A percentile compares a stretch with the other conserved stretches of the same genome.
phyloP scores from a whole-genome alignment of 2,329 filamentous ascomycete genomes.

The Cordyceps cicadae region DNA sequence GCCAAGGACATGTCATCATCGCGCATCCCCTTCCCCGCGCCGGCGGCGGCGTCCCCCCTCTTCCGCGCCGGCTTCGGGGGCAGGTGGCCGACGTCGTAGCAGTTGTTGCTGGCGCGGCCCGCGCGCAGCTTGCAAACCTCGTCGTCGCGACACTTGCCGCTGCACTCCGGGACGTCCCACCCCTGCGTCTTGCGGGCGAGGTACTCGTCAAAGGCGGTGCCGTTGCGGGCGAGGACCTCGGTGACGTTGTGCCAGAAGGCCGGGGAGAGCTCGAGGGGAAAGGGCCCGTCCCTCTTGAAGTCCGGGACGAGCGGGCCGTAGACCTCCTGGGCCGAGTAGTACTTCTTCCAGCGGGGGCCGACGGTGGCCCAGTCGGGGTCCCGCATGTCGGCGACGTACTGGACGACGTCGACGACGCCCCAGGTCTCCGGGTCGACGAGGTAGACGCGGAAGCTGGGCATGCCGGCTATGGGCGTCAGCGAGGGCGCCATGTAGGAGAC shows the following conservation, averaged over 20 bases:
- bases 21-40: conserved; percentile 19
- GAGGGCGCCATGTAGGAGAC: conserved; percentile 48
- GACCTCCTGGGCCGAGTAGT: conserved; percentile 47
- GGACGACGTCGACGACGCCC: conserved; percentile 43
- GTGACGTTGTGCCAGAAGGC: conserved; percentile 54
- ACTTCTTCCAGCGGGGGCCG: conserved; percentile 43
- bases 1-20: conserved; percentile 21
- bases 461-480: conserved; percentile 46
- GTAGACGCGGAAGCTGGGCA: conserved; percentile 51
- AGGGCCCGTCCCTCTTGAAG: conserved; percentile 25
- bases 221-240: conserved; percentile 34
- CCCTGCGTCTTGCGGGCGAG: conserved; percentile 33
- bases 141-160: conserved; percentile 30
- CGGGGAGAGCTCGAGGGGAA: conserved; percentile 40
- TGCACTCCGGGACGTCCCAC: conserved; percentile 23
- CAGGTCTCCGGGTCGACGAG: conserved; percentile 49
- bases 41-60: no score
- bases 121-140: conserved; percentile 48
- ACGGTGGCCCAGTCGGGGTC: conserved; percentile 33
- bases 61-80: conserved; percentile 27
- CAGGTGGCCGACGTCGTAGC: conserved; percentile 27
- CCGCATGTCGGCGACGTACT: conserved; percentile 46
- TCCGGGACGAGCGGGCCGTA: conserved; percentile 37
- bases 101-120: conserved; percentile 44
- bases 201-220: conserved; percentile 37